phyloP scores from a whole-genome alignment of 768 basidiomycete genomes.

The Lactarius psammicola region DNA sequence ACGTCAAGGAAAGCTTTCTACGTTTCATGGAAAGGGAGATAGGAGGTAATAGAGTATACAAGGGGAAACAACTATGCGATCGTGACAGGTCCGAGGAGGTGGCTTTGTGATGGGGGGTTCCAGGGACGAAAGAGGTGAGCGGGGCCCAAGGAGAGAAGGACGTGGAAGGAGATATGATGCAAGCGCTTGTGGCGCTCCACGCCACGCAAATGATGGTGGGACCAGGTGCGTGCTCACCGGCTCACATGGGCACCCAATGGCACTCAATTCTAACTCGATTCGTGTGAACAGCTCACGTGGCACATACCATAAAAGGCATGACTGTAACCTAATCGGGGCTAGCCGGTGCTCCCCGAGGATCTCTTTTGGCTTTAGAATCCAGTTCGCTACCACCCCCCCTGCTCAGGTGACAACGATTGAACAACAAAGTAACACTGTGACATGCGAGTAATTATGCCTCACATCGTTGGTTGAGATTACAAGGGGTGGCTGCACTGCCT shows the following conservation, averaged over 20 bases:
- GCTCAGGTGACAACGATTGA: not conserved
- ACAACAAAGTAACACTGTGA: not conserved
- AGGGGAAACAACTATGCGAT: not conserved
- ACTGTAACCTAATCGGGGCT: conserved; percentile 28
- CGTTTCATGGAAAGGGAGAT: not conserved
- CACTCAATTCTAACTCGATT: not conserved
- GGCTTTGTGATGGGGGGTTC: not conserved
- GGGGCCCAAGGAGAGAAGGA: conserved; percentile 8
- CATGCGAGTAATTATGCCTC: not conserved
- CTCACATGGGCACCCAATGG: not conserved
- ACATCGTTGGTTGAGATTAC: not conserved
- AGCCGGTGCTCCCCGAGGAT: conserved; percentile 13
- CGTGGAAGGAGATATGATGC: conserved; percentile 16
- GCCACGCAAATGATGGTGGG: conserved; percentile 19
- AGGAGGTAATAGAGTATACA: not conserved
- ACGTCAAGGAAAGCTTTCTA: not conserved
- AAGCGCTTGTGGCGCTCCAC: conserved; percentile 25
- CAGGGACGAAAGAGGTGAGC: conserved; percentile 1
- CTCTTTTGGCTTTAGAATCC: not conserved
- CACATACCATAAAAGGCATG: conserved; percentile 23
- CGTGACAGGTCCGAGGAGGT: conserved; percentile 15
- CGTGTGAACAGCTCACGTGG: conserved; percentile 9
- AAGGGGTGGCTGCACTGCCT: not conserved
- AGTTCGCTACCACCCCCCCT: not conserved
- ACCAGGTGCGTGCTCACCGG: not conserved